These are phyloP conservation scores for Stereocaulon alpinum DNA, from an alignment of 495 filamentous ascomycete species.

Conservation along the genomic window DNA sequence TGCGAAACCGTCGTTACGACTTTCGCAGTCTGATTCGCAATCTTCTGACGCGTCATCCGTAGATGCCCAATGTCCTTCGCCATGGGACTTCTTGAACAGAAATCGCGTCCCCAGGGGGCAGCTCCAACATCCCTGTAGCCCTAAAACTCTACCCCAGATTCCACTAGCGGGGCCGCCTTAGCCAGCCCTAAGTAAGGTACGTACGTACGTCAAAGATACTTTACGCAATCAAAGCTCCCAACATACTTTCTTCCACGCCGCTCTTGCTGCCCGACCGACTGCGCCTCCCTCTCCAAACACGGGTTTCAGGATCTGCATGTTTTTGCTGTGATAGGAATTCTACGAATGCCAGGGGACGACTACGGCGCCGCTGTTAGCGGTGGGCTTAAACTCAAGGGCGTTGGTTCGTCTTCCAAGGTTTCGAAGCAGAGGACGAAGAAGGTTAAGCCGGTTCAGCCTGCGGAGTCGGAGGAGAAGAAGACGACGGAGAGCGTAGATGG, in stretches of 20 bases:
- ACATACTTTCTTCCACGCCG: not conserved
- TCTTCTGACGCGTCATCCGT: conserved; percentile 51
- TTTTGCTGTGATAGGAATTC: conserved; percentile 32
- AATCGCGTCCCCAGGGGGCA: not conserved
- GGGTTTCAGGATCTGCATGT: not conserved
- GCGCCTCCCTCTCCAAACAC: too few relatives aligned
- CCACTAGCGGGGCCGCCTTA: conserved; percentile 8
- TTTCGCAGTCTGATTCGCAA: conserved; percentile 48
- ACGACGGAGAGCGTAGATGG: conserved; percentile 5
- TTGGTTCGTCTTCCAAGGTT: conserved; percentile 39
- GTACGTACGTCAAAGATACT: too few relatives aligned
- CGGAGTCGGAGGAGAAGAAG: not conserved
- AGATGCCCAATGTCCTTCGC: not conserved
- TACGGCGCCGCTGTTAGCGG: conserved; percentile 58
- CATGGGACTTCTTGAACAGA: not conserved
- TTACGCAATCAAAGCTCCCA: not conserved
- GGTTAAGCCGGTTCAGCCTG: conserved; percentile 33
- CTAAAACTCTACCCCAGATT: conserved; percentile 6
- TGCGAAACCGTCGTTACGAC: conserved; percentile 37
- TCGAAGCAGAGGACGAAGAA: conserved; percentile 53
- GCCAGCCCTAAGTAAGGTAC: too few relatives aligned
- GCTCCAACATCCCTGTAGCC: too few relatives aligned
- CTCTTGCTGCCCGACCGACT: not conserved
- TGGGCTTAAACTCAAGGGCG: conserved; percentile 73
- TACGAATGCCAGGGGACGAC: conserved; percentile 56